A percentile compares a stretch with the other conserved stretches of the same genome.
Conservation (phyloP, 2,329 filamentous ascomycete genomes). For the Fonsecaea monophora region DNA sequence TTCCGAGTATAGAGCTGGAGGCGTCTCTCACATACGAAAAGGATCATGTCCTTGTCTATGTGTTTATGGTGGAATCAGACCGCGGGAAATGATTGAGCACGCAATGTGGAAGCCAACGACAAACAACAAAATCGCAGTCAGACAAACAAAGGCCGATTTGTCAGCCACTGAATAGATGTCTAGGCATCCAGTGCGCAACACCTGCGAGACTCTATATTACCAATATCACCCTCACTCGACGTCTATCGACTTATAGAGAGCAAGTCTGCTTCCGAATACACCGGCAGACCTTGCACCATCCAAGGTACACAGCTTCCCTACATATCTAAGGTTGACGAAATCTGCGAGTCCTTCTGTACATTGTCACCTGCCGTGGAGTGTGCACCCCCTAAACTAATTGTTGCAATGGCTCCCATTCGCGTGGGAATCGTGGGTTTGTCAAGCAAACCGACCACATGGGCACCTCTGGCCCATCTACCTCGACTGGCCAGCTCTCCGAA, state of each 20-base stretch:
- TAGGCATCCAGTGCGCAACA: background rate
- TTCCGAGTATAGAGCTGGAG: background rate
- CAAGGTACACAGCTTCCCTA: background rate
- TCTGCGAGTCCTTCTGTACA: background rate
- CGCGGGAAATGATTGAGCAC: background rate
- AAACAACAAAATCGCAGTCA: background rate
- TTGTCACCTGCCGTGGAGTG: no score
- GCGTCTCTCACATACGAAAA: background rate
- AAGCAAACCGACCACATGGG: constrained; percentile 62
- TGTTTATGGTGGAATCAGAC: background rate
- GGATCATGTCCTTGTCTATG: background rate
- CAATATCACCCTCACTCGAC: background rate
- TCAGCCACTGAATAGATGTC: background rate
- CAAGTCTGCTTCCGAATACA: background rate
- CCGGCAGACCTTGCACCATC: background rate
- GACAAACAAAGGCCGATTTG: background rate
- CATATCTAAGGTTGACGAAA: background rate
- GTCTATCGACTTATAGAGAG: background rate
- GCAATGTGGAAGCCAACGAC: background rate
- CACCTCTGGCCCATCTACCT: constrained; percentile 63
- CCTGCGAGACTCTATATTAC: background rate
- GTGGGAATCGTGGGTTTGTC: constrained; percentile 67
- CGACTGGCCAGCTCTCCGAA: constrained; percentile 60
- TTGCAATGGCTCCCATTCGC: constrained; percentile 59
- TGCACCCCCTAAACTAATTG: background rate